Evolutionary conservation across 495 filamentous ascomycete genomes (phyloP).

Genomic region (Talaromyces adpressus): DNA sequence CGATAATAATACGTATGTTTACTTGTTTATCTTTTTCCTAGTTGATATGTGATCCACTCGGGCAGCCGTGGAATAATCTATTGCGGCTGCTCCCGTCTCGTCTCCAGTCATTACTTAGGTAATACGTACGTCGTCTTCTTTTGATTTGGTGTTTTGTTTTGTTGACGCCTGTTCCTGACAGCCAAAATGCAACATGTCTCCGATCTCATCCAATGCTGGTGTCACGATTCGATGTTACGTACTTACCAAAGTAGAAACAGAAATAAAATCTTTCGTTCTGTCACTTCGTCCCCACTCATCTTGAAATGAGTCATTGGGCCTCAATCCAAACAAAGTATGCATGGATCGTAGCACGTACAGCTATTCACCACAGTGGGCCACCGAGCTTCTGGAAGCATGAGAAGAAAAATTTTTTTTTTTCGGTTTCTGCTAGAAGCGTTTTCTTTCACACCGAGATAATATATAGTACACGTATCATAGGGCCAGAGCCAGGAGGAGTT

Average conservation of each 20-base stretch:
- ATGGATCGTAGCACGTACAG: neutral
- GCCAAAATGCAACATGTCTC: neutral
- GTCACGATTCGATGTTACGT: neutral
- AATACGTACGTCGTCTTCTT: neutral
- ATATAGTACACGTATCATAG: neutral
- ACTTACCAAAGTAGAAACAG: neutral
- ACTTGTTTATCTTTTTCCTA: conserved; percentile 1
- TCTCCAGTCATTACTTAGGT: too few species aligned
- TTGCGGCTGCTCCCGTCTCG: neutral
- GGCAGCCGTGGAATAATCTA: neutral
- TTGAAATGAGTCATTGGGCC: conserved; percentile 5
- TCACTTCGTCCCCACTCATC: neutral
- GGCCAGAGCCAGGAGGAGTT: neutral
- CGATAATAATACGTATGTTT: neutral
- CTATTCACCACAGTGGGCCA: neutral
- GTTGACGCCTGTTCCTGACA: conserved; percentile 3
- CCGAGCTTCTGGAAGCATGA: conserved; percentile 1
- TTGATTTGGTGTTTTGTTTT: neutral
- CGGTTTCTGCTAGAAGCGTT: neutral
- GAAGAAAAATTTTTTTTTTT: neutral
- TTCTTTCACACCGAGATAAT: neutral
- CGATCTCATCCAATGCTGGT: neutral
- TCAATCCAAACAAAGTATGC: neutral
- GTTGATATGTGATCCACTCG: neutral
- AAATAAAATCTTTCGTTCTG: neutral